These are phyloP conservation scores for Zasmidium cellare DNA, from an alignment of 2,329 filamentous ascomycete genomes.

Conservation along the genomic window DNA sequence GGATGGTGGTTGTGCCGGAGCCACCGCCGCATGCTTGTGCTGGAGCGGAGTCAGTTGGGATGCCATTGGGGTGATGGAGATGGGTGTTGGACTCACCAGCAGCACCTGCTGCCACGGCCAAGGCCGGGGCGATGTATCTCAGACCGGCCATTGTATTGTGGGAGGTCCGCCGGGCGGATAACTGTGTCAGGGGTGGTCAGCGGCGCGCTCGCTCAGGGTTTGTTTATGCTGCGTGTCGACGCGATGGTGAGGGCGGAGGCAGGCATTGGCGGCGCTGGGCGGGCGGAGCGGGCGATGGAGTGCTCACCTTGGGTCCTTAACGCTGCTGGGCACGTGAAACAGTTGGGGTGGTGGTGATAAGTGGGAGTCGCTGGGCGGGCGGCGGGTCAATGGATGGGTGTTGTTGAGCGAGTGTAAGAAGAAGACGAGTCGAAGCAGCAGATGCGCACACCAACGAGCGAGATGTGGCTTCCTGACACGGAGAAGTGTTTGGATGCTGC, in stretches of 20 bases:
- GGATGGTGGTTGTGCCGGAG: slow-evolving; percentile 58
- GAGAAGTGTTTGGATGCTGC: not conserved
- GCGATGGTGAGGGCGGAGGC: slow-evolving; percentile 5
- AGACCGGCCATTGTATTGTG: slow-evolving; percentile 50
- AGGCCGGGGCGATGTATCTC: slow-evolving; percentile 58
- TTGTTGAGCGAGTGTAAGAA: slow-evolving; percentile 14
- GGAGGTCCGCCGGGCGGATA: slow-evolving; percentile 19
- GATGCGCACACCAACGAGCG: slow-evolving; percentile 6
- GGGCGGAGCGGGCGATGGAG: slow-evolving; percentile 2
- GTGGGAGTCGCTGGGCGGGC: not conserved
- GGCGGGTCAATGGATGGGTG: slow-evolving; percentile 4
- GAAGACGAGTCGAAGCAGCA: slow-evolving; percentile 7
- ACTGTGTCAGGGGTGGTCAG: slow-evolving; percentile 19
- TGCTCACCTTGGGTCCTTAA: slow-evolving; percentile 12
- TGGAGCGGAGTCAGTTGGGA: slow-evolving; percentile 16
- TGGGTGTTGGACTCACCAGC: slow-evolving; percentile 45
- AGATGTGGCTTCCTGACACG: slow-evolving; percentile 12
- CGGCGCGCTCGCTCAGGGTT: slow-evolving; percentile 8
- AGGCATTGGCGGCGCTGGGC: not conserved
- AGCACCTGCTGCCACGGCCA: slow-evolving; percentile 56
- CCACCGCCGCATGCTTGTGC: slow-evolving; percentile 38
- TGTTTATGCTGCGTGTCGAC: slow-evolving; percentile 1
- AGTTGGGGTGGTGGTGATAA: slow-evolving; percentile 7
- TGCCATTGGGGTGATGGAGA: slow-evolving; percentile 14
- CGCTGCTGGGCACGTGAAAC: slow-evolving; percentile 11